These are phyloP conservation scores for Alternaria triticimaculans DNA, from an alignment of 2,329 filamentous ascomycete species.

Conservation along the genomic window DNA sequence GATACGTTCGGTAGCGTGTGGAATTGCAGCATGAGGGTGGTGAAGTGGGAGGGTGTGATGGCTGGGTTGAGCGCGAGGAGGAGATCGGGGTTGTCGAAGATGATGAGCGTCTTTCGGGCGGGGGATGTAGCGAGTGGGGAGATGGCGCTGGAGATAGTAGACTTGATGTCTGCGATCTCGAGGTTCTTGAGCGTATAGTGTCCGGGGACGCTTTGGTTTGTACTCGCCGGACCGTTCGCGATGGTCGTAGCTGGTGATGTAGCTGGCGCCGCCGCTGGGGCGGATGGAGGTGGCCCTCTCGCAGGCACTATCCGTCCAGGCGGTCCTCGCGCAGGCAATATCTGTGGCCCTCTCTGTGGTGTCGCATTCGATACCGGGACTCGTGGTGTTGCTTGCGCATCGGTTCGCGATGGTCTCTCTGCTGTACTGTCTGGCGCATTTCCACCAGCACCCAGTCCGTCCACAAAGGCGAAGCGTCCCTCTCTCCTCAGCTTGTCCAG, in stretches of 20 bases:
- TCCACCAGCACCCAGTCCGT: conserved; percentile 70
- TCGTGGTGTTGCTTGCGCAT: conserved; percentile 1
- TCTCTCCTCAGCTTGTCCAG: conserved; percentile 65
- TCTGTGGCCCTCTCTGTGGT: conserved; percentile 2
- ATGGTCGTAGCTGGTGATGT: background rate
- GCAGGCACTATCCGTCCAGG: conserved; percentile 25
- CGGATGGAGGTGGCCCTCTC: conserved; percentile 16
- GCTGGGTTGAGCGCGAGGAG: conserved; percentile 48
- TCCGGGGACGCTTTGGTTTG: conserved; percentile 6
- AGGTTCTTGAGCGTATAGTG: conserved; percentile 36
- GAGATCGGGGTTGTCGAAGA: conserved; percentile 55
- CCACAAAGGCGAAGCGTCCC: conserved; percentile 73
- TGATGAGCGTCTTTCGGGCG: conserved; percentile 45
- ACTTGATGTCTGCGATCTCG: conserved; percentile 31
- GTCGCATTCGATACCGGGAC: background rate
- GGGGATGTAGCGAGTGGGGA: conserved; percentile 21
- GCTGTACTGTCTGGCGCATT: background rate
- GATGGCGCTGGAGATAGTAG: conserved; percentile 36
- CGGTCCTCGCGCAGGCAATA: conserved; percentile 25
- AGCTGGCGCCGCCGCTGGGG: background rate
- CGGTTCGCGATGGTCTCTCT: background rate
- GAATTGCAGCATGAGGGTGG: conserved; percentile 36
- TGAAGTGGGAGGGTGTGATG: conserved; percentile 26
- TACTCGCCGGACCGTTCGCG: background rate
- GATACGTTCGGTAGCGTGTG: conserved; percentile 62